Evolutionary conservation across 305 asterid species (phyloP).

Genomic region (Rubia balearica): DNA sequence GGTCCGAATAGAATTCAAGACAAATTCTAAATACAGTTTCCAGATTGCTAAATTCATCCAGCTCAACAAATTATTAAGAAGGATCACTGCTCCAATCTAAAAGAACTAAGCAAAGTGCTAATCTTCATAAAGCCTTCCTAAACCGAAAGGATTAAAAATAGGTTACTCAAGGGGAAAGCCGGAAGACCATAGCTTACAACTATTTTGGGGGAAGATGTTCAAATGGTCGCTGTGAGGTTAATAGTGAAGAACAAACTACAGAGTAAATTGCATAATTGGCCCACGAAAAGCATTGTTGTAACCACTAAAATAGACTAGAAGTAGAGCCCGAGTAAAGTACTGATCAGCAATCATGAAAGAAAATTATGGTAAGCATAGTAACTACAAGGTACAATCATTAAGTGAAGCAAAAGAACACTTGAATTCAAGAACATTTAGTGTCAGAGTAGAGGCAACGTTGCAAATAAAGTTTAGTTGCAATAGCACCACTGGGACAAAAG

Average conservation of each 20-base stretch:
- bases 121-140: background rate
- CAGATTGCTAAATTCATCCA: background rate
- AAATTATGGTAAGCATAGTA: background rate
- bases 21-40: background rate
- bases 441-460: background rate
- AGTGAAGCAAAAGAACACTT: background rate
- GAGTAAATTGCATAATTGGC: background rate
- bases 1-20: background rate
- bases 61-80: background rate
- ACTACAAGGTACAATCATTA: background rate
- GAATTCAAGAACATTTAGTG: background rate
- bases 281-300: background rate
- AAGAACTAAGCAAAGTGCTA: background rate
- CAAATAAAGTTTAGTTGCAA: background rate
- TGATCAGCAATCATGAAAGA: background rate
- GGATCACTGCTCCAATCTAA: background rate
- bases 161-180: background rate
- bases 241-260: background rate
- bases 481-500: background rate
- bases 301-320: background rate
- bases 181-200: background rate
- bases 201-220: background rate
- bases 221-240: background rate
- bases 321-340: background rate
- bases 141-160: background rate